Base-by-base conservation (phyloP, 2,329 filamentous ascomycete species). In the Sclerotinia glacialis region DNA sequence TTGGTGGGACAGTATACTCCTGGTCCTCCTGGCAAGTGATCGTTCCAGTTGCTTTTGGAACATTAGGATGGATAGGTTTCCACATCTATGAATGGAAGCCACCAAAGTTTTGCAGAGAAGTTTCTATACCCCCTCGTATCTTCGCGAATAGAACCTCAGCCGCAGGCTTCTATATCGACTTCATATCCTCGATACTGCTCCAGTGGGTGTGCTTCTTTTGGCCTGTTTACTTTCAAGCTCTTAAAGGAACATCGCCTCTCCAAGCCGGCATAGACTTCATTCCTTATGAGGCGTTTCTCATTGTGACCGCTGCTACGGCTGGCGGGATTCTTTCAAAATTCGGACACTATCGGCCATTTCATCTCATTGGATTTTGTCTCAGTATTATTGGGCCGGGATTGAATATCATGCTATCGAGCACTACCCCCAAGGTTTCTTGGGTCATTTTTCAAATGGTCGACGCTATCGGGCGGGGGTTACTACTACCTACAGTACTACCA, bases 321-420 rank as follows among this genome's bases (percentile, higher is more conserved):
- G 21, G 21, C 46, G 46, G 46, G 18, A 62, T 62, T 37, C 44
- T 61, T 9, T 50, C 59, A 44, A 62, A 62, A 26, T 21, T 37
- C n/a, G 46, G 44, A n/a, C 59, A 50, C 11, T 62, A 52, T 18
- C 46, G 28, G 28, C 31, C 59, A 62, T 23, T 50, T 14, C 59
- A 62, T 23, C 16, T 62, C 16, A 8, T 50, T 21, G 21, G 11
- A 18, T 62, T 23, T 23, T 50, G 21, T 40, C 46, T 50, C 31
- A 52, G 28, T 34, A 37, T 62, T n/a, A 26, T 50, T 26, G 46
- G 46, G 37, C 46, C 21, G 9, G 28, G 28, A 18, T 18, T 31
- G 26, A 46, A 47, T 47, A 60, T 56, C 54, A 46, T 46, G 37
- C 40, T 60, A 14, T 60, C 56, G 40, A 60, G 44, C 21, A 23